A percentile compares a stretch with the other conserved stretches of the same genome.
Conservation (phyloP, 2,329 filamentous ascomycete species). For the Epichloe coenophiala region DNA sequence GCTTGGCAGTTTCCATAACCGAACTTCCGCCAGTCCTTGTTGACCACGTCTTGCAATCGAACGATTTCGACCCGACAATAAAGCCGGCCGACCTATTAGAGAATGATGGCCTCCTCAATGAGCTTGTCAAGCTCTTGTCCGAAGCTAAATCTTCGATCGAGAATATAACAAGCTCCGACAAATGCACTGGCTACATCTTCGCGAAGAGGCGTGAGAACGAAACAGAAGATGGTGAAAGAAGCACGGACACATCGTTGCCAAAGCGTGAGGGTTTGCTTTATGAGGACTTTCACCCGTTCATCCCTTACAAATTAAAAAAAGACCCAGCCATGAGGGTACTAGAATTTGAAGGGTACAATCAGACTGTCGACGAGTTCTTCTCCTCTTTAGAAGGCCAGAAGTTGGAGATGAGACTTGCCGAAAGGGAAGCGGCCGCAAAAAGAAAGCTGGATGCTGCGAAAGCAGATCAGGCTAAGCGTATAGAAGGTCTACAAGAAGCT, state of each 20-base stretch:
- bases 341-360: slow-evolving; percentile 76
- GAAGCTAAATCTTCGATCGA: slow-evolving; percentile 54
- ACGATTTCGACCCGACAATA: slow-evolving; percentile 53
- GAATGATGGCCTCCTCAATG: slow-evolving; percentile 48
- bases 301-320: slow-evolving; percentile 63
- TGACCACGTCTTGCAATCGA: slow-evolving; percentile 66
- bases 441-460: slow-evolving; percentile 75
- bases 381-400: slow-evolving; percentile 93
- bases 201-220: slow-evolving; percentile 43
- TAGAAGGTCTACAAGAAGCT: slow-evolving; percentile 69
- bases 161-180: slow-evolving; percentile 51
- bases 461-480: slow-evolving; percentile 69
- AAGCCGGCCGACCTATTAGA: slow-evolving; percentile 58
- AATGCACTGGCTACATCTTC: slow-evolving; percentile 74
- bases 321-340: slow-evolving; percentile 55
- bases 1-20: slow-evolving; percentile 69
- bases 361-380: slow-evolving; percentile 91
- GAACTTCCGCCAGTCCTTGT: slow-evolving; percentile 81
- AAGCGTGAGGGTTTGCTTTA: slow-evolving; percentile 51
- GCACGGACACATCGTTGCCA: slow-evolving; percentile 20
- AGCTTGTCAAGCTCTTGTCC: slow-evolving; percentile 53
- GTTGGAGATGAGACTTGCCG: slow-evolving; percentile 67
- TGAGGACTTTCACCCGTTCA: slow-evolving; percentile 90
- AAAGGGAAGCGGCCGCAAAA: slow-evolving; percentile 69
- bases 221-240: slow-evolving; percentile 6